Conservation (phyloP, 805 yeast species). For the Kodamaea hsintzibuensis region DNA sequence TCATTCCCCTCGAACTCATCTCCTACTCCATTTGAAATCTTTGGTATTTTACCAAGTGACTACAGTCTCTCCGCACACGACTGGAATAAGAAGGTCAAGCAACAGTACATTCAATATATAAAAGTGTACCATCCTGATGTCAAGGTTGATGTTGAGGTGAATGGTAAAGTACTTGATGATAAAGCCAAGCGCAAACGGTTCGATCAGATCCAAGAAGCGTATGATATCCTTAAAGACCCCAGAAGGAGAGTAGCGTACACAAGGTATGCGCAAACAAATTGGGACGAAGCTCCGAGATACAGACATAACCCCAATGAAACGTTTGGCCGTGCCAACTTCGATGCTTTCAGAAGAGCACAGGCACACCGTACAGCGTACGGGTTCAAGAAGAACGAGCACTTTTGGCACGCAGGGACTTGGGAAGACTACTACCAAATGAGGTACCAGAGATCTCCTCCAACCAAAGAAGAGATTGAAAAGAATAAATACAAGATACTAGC, state of each 20-base stretch:
- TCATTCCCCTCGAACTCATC: constrained; percentile 57
- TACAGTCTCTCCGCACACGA: constrained; percentile 43
- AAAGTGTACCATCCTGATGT: constrained; percentile 84
- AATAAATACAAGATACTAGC: constrained; percentile 46
- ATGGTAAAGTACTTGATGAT: constrained; percentile 30
- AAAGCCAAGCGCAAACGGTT: constrained; percentile 35
- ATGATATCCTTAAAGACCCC: constrained; percentile 53
- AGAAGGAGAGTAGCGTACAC: constrained; percentile 35
- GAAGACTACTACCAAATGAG: constrained; percentile 55
- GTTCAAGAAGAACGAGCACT: constrained; percentile 40
- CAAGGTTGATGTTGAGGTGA: constrained; percentile 25
- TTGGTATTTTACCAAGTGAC: constrained; percentile 38
- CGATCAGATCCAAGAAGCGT: constrained; percentile 35
- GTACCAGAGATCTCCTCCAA: constrained; percentile 38
- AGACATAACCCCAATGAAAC: constrained; percentile 11
- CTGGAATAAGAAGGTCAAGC: constrained; percentile 50
- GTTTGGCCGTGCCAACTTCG: constrained; percentile 20
- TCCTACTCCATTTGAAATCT: constrained; percentile 74
- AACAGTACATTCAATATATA: constrained; percentile 44
- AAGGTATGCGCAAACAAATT: constrained; percentile 22
- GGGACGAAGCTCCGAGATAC: constrained; percentile 12
- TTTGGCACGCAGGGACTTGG: constrained; percentile 67
- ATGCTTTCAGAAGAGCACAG: constrained; percentile 39
- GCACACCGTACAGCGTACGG: constrained; percentile 35
- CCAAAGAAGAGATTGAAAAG: constrained; percentile 40